Evolutionary conservation across 768 basidiomycete genomes (phyloP), one percentile per base, ranked within the genome.

Genomic region (Pulveroboletus sp.): DNA sequence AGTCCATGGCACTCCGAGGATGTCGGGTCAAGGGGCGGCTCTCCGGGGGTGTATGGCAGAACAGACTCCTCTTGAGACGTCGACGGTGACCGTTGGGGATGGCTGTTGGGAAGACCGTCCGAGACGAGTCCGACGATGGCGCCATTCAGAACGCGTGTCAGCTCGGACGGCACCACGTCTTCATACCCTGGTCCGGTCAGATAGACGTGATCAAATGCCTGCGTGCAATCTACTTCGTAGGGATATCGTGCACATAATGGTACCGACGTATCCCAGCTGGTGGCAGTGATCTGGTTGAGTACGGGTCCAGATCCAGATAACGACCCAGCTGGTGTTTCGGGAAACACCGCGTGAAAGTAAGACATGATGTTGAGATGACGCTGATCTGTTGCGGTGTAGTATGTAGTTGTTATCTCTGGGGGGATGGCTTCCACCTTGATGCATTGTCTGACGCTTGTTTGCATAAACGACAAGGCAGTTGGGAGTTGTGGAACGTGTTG

Each of bases 121-220:
- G 70, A 70, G 8, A 94, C 76, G 11, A 97, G 75, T 0, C 79
- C 93, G 4, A 97, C 88, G 29, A 97, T 56, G 1, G 85, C 82
- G 0, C 88, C 88, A 49, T 91, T 92, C 29, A 97, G 71, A 0
- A 90, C 90, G 5, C 80, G 70, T 2, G 62, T 68, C 3, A 95
- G 63, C 60, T 97, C 92, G 2, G 77, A 72, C 6, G 75, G 72
- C 0, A 86, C 75, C 25, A 97, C 82, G 50, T 93, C 91, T 57
- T 95, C 93, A 10, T 75, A 72, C 5, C 88, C 91, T 8, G 85
- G 72, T 5, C 92, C 92, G 0, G 75, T 72, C 33, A 97, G 69
- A 37, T 87, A 66, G 35, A 97, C 71, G 17, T 71, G 70, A 45
- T 88, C 81, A 38, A 93, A 70, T 0, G 82, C 82, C 9, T 66